Percentiles rank a stretch among this genome's conserved stretches.
Evolutionary conservation across 1,139 yeast species (phyloP).

Genomic region (Yamadazyma taylorii): DNA sequence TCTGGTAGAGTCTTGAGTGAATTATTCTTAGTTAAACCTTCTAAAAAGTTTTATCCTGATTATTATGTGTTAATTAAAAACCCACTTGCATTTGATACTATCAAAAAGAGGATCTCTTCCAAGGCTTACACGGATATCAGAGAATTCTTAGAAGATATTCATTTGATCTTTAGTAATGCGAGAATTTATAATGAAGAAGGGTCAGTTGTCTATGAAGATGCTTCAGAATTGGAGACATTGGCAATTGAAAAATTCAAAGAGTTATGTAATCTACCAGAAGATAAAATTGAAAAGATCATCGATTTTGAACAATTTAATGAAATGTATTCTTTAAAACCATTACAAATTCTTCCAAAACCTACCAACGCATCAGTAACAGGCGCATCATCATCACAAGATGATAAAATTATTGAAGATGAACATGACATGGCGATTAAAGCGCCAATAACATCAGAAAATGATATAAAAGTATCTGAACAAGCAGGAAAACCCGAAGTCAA

Average conservation of each 20-base stretch:
- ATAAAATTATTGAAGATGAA: neutral
- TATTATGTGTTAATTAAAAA: slow-evolving; percentile 75
- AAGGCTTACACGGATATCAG: slow-evolving; percentile 53
- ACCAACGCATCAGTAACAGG: neutral
- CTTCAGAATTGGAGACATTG: slow-evolving; percentile 59
- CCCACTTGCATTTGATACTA: slow-evolving; percentile 78
- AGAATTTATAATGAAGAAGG: slow-evolving; percentile 89
- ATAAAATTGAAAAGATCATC: slow-evolving; percentile 31
- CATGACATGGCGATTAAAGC: neutral
- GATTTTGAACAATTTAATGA: slow-evolving; percentile 55
- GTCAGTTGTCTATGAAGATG: slow-evolving; percentile 78
- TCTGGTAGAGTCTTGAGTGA: slow-evolving; percentile 51
- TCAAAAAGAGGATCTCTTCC: slow-evolving; percentile 58
- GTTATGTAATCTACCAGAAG: slow-evolving; percentile 21
- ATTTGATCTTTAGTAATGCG: slow-evolving; percentile 81
- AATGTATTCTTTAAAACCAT: slow-evolving; percentile 42
- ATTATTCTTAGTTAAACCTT: slow-evolving; percentile 66
- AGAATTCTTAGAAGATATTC: slow-evolving; percentile 70
- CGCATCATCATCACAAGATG: neutral
- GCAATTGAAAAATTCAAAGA: slow-evolving; percentile 37
- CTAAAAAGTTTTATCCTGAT: slow-evolving; percentile 78
- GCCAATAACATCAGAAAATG: neutral
- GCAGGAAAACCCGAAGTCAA: neutral
- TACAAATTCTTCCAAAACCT: slow-evolving; percentile 11
- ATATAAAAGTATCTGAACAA: neutral